Evolutionary conservation across 2,329 filamentous ascomycete genomes (phyloP), one percentile per base, ranked within the genome.

Genomic region (Cladophialophora bantiana): DNA sequence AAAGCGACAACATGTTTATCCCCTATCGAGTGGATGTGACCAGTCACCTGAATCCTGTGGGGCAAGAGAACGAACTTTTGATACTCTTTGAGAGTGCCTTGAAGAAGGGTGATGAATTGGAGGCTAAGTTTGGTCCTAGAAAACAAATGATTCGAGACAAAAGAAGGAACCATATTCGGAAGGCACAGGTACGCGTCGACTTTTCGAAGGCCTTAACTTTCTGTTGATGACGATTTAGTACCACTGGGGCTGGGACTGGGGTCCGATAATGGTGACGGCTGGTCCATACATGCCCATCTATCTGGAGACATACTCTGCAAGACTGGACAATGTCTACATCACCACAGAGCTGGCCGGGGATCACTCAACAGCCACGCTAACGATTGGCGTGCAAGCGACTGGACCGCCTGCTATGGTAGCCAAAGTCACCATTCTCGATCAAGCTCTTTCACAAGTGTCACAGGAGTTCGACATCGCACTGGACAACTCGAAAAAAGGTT

Each of bases 1-100:
- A 89, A 75, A 86, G 86, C 7, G 87, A 92, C 61, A 94, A 92
- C 77, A 94, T 94, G 92, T 94, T 94, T 74, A 80, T 89, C 3
- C 88, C 89, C 0, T 85, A 92, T 72, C 84, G 90, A 4, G 85
- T 92, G 3, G 86, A 93, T 68, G 67, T 70, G 52, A 65, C 62
- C 3, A 20, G 65, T 32, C 18, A 48, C 9, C 45, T 70, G 48
- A 13, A 53, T 15, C 15, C 4, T 80, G 83, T 54, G 45, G 55
- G 55, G 5, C 57, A 59, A 4, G 40, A 48, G 4, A 59, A 59
- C 71, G 75, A 74, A 4, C 73, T 84, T 5, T 79, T 82, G 64
- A 81, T 85, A 31, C 76, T 80, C 35, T 85, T 85, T 67, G 81
- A 81, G 34, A 82, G 80, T 42, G 80, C 81, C 1, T 32, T 45